Percentiles rank a stretch among this genome's conserved stretches.
phyloP scores from a whole-genome alignment of 352 stramenopile genomes.

The Elongisporangium prolatum region DNA sequence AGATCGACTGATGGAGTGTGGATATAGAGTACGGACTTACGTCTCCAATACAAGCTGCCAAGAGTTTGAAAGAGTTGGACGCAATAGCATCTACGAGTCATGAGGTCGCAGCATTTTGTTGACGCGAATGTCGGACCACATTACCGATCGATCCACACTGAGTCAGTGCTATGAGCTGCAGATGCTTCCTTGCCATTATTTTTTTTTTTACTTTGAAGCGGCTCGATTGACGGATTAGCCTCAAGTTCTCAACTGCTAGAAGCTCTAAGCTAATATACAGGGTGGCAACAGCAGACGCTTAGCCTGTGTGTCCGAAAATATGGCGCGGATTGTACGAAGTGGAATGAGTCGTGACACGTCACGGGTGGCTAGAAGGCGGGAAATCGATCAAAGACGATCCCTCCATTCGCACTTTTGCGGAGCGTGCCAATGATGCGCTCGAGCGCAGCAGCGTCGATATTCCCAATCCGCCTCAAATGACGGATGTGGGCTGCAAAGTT shows the following conservation, averaged over 20 bases:
- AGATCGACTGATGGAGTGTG: too few relatives aligned
- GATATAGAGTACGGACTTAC: too few relatives aligned
- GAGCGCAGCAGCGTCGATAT: background rate
- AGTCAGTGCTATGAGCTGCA: too few relatives aligned
- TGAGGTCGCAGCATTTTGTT: too few relatives aligned
- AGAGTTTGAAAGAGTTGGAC: too few relatives aligned
- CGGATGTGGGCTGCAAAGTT: slow-evolving; percentile 1
- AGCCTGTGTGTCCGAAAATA: background rate
- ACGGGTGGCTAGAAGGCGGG: slow-evolving; percentile 3
- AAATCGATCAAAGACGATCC: too few relatives aligned
- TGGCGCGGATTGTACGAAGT: background rate
- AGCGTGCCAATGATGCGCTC: background rate
- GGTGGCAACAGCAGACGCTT: background rate
- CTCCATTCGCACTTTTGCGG: background rate
- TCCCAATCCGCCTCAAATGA: background rate
- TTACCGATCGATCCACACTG: too few relatives aligned
- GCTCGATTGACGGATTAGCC: slow-evolving; percentile 7
- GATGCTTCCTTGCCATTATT: too few relatives aligned
- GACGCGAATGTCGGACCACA: too few relatives aligned
- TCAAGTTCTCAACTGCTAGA: slow-evolving; percentile 3
- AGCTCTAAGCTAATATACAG: background rate
- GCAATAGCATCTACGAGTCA: too few relatives aligned
- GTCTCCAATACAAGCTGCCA: too few relatives aligned
- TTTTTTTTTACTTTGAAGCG: too few relatives aligned
- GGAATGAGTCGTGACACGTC: slow-evolving; percentile 1